Evolutionary conservation across 495 filamentous ascomycete species (phyloP), one percentile per base, ranked within the genome.

Genomic region (Talaromyces thailandensis): DNA sequence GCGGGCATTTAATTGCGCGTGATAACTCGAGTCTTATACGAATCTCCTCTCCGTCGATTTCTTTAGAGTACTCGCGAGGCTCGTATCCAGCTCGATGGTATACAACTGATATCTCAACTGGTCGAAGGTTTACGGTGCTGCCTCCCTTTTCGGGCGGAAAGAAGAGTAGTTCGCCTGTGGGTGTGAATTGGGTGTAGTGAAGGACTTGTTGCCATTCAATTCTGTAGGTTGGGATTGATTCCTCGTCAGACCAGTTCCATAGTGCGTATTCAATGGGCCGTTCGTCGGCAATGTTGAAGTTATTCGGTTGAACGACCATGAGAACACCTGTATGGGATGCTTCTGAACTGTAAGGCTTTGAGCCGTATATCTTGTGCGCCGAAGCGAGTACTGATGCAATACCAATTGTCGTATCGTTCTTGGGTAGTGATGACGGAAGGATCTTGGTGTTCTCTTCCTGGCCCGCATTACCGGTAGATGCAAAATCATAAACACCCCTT

Each of bases 231-330:
- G 59, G 59, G 1, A 61, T 52, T 11, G 59, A 45, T 5, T 18
- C 9, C 25, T 48, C 45, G 5, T 61, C 59, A 77, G 81, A 40
- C 78, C 79, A 64, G 85, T 81, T 63, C 73, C 70, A 73, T n/a
- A 76, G 51, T 7, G 68, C 72, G 61, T 76, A 78, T 40, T 76
- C 74, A 9, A 78, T 71, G 1, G 74, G 74, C 56, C 75, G 79
- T 70, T 96, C 92, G 68, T 96, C 92, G 60, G 93, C 92, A 64
- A 92, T 81, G 69, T 96, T 96, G 66, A 90, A 82, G 71, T 95
- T 93, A 24, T 82, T 78, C 24, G 83, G 82, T 69, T 96, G 92
- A 12, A 92, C 84, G 50, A 96, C 72, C 74, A 95, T 92, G 37
- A 96, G 65, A n/a, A 96, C 79, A 0, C 70, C 75, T 9, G 70